Evolutionary conservation across 257 asterid genomes (phyloP), one percentile per base, ranked within the genome.

Genomic region (Solanum sejunctum): DNA sequence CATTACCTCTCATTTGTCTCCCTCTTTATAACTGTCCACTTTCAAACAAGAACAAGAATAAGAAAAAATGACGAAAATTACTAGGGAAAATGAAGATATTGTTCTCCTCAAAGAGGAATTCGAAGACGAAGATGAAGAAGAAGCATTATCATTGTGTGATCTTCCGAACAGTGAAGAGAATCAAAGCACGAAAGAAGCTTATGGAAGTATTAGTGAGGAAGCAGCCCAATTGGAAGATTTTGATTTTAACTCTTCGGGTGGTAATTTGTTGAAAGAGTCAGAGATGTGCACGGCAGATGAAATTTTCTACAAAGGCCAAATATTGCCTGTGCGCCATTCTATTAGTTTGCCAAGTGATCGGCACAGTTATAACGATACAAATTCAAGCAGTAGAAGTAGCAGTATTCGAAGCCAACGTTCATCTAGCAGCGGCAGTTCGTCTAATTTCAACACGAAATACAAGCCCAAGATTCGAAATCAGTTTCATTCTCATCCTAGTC

Each of bases 251-350:
- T 87, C 89, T 2, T 12, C 64, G 6, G 85, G 83, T 55, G 81
- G 75, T 4, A 78, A 83, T 56, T 32, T 75, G 67, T 2, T 86
- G 9, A 88, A 86, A 63, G 94, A 91, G 49, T 86, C 93, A 0
- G 95, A 93, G 84, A 93, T 93, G 98, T 93, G 97, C n/a, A 90
- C 91, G 0, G 98, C 98, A 2, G 99, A 96, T 82, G 95, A 94
- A 18, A 87, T 96, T 36, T 96, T 96, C 56, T 93, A 91, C 88
- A 91, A 85, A 78, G 99, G 99, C 52, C 97, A 91, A 85, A 93
- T 96, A 55, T 90, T 96, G 47, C 98, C 99, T 0, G 16, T 92
- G 7, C 94, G 97, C 47, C 88, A 93, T 43, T 92, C 98, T 1
- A 75, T 93, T 5, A 90, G 94, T 80, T 86, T 54, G 58, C 70